Percentiles rank a stretch among this genome's conserved stretches.
phyloP scores from a whole-genome alignment of 2,329 filamentous ascomycete species.

The Neonectria hederae region DNA sequence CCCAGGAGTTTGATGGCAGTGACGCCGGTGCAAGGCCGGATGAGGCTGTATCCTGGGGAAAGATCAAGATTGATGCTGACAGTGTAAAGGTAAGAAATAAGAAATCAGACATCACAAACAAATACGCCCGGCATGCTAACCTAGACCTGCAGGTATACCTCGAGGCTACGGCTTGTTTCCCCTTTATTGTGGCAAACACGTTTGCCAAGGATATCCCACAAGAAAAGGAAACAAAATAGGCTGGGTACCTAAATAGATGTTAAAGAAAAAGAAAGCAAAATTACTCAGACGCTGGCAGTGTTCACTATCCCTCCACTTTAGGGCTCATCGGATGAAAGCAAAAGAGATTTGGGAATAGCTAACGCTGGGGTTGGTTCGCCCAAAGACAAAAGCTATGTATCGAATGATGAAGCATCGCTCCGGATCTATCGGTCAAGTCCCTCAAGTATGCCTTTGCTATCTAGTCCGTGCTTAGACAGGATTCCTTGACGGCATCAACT shows the following conservation, averaged over 20 bases:
- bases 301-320: not conserved
- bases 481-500: not conserved
- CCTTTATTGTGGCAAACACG: constrained; percentile 72
- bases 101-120: not conserved
- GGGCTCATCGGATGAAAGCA: not conserved
- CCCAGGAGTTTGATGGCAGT: constrained; percentile 95
- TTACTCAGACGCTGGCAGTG: not conserved
- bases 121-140: constrained; percentile 7
- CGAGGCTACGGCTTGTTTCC: constrained; percentile 72
- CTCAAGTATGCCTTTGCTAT: not conserved
- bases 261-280: not conserved
- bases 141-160: constrained; percentile 62
- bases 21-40: constrained; percentile 95
- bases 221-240: constrained; percentile 20
- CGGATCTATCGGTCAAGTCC: not conserved
- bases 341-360: not conserved
- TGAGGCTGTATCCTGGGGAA: constrained; percentile 98
- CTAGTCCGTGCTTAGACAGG: not conserved
- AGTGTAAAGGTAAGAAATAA: constrained; percentile 80
- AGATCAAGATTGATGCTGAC: constrained; percentile 90
- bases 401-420: not conserved
- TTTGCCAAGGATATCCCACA: constrained; percentile 64
- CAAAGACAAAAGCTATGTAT: not conserved
- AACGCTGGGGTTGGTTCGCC: no score
- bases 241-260: not conserved